Base-by-base conservation (phyloP, 164 flowering plant species). In the Euptelea pleiosperma region DNA sequence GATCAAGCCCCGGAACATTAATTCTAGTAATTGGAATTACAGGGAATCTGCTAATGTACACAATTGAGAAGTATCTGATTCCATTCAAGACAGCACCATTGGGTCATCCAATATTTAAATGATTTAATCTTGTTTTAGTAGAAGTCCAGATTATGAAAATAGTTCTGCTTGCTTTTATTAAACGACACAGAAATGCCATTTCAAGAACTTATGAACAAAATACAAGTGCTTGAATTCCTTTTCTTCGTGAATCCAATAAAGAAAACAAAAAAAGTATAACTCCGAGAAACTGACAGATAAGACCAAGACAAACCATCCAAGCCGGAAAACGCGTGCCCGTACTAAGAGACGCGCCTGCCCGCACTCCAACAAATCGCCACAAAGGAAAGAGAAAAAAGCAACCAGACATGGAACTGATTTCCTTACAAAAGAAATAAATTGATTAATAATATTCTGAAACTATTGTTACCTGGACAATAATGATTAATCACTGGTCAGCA, bases 391-490 rank as follows among this genome's bases (percentile, higher is more conserved):
- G 16, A 24, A 28, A 34, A 42, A 35, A 50, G 19, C 49, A 25
- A 43, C 33, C 54, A 19, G 49, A 8, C 14, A 50, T 21, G 48
- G 37, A 62, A 68, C 30, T 31, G 43, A 49, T 22, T 59, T 49
- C 25, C 51, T 51, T 18, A n/a, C 52, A 58, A 58, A 46, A 40
- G 8, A 41, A 54, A 54, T 37, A 62, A 62, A 56, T 33, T 49
- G 58, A 57, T 61, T 31, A 57, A 47, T 24, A 34, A 60, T 52
- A 40, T 61, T 66, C 66, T 34, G 52, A 63, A 62, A 53, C 68
- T 48, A 63, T 22, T 29, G 66, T 57, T 57, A 68, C 62, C 71
- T 58, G 39, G 54, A 55, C 16, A 50, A n/a, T n/a, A n/a, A 52
- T 52, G 58, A 42, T 66, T 53, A 48, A 59, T 43, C 50, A 63